Conservation (phyloP, 495 filamentous ascomycete genomes). For the Penicillium pancosmium region DNA sequence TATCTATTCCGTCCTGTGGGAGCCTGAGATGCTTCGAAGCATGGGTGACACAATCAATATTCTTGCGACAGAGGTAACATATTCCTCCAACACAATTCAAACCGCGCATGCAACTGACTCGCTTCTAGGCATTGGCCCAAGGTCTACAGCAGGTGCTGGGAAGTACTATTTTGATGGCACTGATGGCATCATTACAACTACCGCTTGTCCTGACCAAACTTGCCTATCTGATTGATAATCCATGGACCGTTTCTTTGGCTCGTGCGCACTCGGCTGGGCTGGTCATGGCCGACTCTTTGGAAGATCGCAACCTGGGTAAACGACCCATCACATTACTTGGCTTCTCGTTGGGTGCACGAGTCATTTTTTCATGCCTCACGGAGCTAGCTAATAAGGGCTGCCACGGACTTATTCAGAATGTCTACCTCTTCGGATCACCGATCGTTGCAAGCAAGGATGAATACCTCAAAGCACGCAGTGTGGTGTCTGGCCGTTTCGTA, state of each 20-base stretch:
- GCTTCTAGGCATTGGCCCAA: constrained; percentile 80
- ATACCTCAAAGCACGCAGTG: constrained; percentile 75
- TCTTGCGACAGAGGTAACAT: constrained; percentile 87
- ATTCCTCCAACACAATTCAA: background rate
- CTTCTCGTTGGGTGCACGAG: constrained; percentile 88
- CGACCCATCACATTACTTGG: constrained; percentile 94
- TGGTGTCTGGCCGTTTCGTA: constrained; percentile 88
- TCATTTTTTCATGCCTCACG: constrained; percentile 90
- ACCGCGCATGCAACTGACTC: constrained; percentile 15
- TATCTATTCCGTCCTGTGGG: constrained; percentile 96
- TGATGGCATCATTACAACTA: constrained; percentile 94
- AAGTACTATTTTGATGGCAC: constrained; percentile 78
- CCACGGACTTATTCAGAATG: constrained; percentile 91
- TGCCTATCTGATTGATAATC: constrained; percentile 96
- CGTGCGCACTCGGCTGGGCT: constrained; percentile 85
- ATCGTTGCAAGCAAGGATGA: constrained; percentile 92
- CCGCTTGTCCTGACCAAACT: constrained; percentile 94
- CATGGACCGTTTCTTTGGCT: constrained; percentile 92
- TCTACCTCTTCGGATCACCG: constrained; percentile 91
- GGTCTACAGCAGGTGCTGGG: constrained; percentile 94
- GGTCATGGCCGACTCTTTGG: constrained; percentile 94
- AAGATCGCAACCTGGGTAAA: constrained; percentile 87
- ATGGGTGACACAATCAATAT: constrained; percentile 99
- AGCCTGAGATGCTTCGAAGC: constrained; percentile 94
- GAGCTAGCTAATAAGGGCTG: constrained; percentile 88